A percentile compares a stretch with the other conserved stretches of the same genome.
These are phyloP conservation scores for Wickerhamiella hasegawae DNA, from an alignment of 805 yeast genomes.

Conservation along the genomic window DNA sequence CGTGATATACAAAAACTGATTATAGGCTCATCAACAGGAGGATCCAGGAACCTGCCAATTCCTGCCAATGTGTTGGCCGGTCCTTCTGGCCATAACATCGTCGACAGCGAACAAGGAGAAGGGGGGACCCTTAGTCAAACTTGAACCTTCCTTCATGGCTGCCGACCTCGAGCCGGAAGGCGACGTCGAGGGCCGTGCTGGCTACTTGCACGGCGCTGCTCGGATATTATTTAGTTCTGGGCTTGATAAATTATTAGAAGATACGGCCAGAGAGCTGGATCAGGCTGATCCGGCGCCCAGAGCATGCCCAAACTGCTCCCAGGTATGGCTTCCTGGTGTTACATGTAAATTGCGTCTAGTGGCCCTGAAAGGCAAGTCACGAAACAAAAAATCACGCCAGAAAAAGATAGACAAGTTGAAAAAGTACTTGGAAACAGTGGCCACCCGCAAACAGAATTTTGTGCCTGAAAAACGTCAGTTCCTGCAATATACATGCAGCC, in stretches of 20 bases:
- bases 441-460: constrained; percentile 1
- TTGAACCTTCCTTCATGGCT: too few species aligned
- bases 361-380: background rate
- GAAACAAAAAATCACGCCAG: constrained; percentile 1
- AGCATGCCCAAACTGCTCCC: constrained; percentile 2
- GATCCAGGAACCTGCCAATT: constrained; percentile 1
- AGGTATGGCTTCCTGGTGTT: constrained; percentile 3
- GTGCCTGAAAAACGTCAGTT: background rate
- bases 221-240: background rate
- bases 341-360: constrained; percentile 1
- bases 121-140: too few species aligned
- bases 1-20: constrained; percentile 11
- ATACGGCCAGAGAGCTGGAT: background rate
- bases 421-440: constrained; percentile 1
- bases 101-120: too few species aligned
- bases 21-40: constrained; percentile 6
- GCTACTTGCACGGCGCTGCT: constrained; percentile 2
- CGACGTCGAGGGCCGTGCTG: background rate
- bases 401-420: background rate
- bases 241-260: background rate
- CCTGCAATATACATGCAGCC: constrained; percentile 1
- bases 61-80: constrained; percentile 4
- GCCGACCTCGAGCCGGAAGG: too few species aligned
- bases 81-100: constrained; percentile 19
- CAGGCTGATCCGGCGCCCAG: background rate